Conservation (phyloP, 169 alveolate genomes). For the Miamiensis avidus region DNA sequence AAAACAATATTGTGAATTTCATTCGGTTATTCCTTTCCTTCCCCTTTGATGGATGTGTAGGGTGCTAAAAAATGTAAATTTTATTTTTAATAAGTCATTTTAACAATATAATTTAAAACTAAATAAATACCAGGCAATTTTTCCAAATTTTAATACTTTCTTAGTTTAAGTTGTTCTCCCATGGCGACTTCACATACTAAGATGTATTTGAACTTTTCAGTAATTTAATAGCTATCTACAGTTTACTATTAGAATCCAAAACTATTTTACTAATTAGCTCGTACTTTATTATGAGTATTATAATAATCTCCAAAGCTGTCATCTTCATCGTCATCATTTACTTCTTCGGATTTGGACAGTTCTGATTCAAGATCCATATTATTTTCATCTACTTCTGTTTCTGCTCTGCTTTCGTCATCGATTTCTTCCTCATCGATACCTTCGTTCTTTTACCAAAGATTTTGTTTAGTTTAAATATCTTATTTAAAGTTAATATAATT, state of each 20-base stretch:
- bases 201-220: slow-evolving; percentile 38
- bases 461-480: too few species aligned
- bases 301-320: neutral
- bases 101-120: too few species aligned
- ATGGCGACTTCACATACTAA: slow-evolving; percentile 58
- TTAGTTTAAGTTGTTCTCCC: slow-evolving; percentile 35
- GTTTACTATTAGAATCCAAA: neutral
- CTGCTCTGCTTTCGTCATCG: too few species aligned
- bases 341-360: too few species aligned
- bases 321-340: slow-evolving; percentile 1
- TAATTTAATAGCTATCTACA: slow-evolving; percentile 20
- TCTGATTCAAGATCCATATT: neutral
- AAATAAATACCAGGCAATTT: slow-evolving; percentile 31
- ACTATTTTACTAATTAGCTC: too few species aligned
- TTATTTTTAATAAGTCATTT: slow-evolving; percentile 9
- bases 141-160: neutral
- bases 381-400: too few species aligned
- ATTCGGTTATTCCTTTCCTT: slow-evolving; percentile 64
- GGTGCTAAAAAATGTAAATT: slow-evolving; percentile 4
- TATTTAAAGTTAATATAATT: too few species aligned
- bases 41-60: slow-evolving; percentile 41
- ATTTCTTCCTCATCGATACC: too few species aligned
- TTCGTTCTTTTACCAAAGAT: too few species aligned
- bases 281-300: neutral
- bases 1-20: slow-evolving; percentile 37